phyloP scores from a whole-genome alignment of 2,329 filamentous ascomycete genomes.

The Dothistroma septosporum region DNA sequence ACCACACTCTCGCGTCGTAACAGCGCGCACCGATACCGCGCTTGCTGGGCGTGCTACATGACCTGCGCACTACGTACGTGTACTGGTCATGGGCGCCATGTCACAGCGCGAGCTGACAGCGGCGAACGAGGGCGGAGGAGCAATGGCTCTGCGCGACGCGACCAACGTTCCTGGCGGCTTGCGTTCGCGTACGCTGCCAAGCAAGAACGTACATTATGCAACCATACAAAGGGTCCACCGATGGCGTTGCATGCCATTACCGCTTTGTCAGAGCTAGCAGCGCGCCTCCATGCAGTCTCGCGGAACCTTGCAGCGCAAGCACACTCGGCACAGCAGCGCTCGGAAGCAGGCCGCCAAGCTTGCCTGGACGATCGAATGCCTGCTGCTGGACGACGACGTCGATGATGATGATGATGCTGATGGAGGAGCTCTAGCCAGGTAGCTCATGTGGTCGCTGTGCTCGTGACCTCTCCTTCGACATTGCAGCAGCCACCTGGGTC shows the following conservation, averaged over 20 bases:
- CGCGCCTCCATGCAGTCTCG: slow-evolving; percentile 14
- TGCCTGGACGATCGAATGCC: slow-evolving; percentile 16
- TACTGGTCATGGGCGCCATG: background rate
- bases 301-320: slow-evolving; percentile 19
- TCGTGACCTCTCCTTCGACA: slow-evolving; percentile 23
- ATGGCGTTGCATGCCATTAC: background rate
- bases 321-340: slow-evolving; percentile 10
- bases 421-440: background rate
- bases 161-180: slow-evolving; percentile 1
- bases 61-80: background rate
- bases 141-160: background rate
- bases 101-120: background rate
- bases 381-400: background rate
- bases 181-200: background rate
- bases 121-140: background rate
- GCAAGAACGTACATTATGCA: slow-evolving; percentile 3
- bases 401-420: slow-evolving; percentile 3
- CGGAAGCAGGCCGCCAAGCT: slow-evolving; percentile 16
- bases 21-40: slow-evolving; percentile 13
- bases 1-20: slow-evolving; percentile 11
- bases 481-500: slow-evolving; percentile 9
- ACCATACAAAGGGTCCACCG: slow-evolving; percentile 5
- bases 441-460: slow-evolving; percentile 20
- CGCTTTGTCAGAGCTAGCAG: background rate
- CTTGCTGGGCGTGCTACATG: slow-evolving; percentile 3